These are phyloP conservation scores for Articulospora tetracladia DNA, from an alignment of 495 filamentous ascomycete species.

Conservation along the genomic window DNA sequence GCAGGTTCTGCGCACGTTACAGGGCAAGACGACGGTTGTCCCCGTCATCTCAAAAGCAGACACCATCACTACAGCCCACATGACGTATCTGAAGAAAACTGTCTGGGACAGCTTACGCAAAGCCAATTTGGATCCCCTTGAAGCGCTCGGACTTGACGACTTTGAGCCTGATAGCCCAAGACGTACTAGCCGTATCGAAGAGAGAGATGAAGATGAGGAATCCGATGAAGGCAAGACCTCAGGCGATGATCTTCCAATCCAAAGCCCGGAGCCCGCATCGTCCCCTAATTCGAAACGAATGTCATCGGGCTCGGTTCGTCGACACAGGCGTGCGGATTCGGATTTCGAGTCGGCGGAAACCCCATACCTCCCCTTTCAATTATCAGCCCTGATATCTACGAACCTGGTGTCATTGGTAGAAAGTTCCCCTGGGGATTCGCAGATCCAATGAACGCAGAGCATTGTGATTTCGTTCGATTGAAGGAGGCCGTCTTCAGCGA, in stretches of 20 bases:
- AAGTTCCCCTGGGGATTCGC: constrained; percentile 97
- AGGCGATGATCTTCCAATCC: constrained; percentile 31
- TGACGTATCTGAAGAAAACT: constrained; percentile 85
- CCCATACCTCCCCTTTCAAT: constrained; percentile 84
- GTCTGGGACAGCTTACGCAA: constrained; percentile 85
- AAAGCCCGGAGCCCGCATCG: constrained; percentile 20
- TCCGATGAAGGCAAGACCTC: constrained; percentile 16
- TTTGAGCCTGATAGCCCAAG: constrained; percentile 53
- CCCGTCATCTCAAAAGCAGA: constrained; percentile 97
- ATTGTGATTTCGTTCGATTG: constrained; percentile 91
- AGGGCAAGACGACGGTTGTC: constrained; percentile 94
- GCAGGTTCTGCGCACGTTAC: constrained; percentile 80
- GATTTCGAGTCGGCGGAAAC: constrained; percentile 34
- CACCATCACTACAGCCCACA: constrained; percentile 89
- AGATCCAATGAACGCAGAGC: constrained; percentile 81
- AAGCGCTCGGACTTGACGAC: constrained; percentile 77
- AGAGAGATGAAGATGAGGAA: constrained; percentile 54
- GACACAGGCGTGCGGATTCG: constrained; percentile 27
- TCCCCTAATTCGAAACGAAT: constrained; percentile 33
- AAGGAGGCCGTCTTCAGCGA: constrained; percentile 91
- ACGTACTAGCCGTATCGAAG: constrained; percentile 54
- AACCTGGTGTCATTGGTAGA: constrained; percentile 71
- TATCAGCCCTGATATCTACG: constrained; percentile 87
- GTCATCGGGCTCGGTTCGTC: constrained; percentile 46
- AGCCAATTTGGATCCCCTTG: constrained; percentile 83